phyloP scores from a whole-genome alignment of 1,284 basidiomycete species.

The Sanguinoderma infundibulare region DNA sequence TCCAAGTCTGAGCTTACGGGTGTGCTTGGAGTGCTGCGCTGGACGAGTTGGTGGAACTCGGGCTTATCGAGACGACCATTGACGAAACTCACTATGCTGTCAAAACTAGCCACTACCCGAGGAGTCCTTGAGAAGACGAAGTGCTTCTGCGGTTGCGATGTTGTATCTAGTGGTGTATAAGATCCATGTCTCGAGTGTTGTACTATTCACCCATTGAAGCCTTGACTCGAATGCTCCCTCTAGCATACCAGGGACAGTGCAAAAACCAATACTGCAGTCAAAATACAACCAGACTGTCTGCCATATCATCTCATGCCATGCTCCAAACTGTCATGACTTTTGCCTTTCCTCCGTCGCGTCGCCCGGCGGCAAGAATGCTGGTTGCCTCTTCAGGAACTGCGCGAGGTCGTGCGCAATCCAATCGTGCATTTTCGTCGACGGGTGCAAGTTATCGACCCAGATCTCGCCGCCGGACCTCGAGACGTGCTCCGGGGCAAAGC shows the following conservation, averaged over 20 bases:
- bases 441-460: conserved; percentile 52
- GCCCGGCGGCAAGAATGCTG: conserved; percentile 4
- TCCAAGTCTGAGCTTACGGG: too few species aligned
- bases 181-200: neutral
- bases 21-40: conserved; percentile 56
- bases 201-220: neutral
- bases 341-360: neutral
- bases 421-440: conserved; percentile 34
- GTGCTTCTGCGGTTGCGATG: neutral
- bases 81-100: conserved; percentile 39
- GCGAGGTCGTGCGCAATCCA: conserved; percentile 32
- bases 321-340: too few species aligned
- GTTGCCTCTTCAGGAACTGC: conserved; percentile 26
- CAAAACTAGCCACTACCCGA: conserved; percentile 17
- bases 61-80: conserved; percentile 68
- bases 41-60: conserved; percentile 71
- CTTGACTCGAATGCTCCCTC: neutral
- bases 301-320: neutral
- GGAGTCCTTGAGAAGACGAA: neutral
- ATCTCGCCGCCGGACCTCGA: conserved; percentile 41
- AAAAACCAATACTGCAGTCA: neutral
- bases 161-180: too few species aligned
- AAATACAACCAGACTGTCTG: neutral
- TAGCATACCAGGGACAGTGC: neutral
- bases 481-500: conserved; percentile 43